phyloP scores from a whole-genome alignment of 306 rosid genomes.

The Citrullus mucosospermus region DNA sequence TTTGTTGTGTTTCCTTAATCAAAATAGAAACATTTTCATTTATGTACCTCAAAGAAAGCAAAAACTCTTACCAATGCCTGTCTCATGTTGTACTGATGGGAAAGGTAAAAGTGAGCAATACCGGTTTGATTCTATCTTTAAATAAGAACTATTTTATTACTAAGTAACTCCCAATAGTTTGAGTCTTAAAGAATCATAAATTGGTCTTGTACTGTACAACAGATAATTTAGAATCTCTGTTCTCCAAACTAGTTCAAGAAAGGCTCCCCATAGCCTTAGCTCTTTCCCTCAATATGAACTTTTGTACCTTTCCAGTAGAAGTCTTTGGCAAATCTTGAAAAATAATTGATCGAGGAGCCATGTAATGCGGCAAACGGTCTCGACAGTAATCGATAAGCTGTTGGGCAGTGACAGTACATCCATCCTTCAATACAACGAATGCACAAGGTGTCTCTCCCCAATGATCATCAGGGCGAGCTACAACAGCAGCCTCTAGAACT shows the following conservation, averaged over 20 bases:
- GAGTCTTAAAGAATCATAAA: neutral
- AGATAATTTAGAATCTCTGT: neutral
- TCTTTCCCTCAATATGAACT: slow-evolving; percentile 50
- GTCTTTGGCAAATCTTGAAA: slow-evolving; percentile 60
- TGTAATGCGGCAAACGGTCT: slow-evolving; percentile 50
- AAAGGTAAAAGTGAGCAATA: no score
- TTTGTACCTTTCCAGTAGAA: slow-evolving; percentile 69
- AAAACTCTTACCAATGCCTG: no score
- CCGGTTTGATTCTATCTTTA: neutral
- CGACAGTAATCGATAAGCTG: slow-evolving; percentile 47
- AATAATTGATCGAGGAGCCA: slow-evolving; percentile 59
- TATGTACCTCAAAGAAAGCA: no score
- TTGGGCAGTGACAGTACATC: slow-evolving; percentile 20
- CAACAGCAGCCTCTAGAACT: slow-evolving; percentile 72
- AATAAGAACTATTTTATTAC: no score
- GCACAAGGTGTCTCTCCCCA: slow-evolving; percentile 94
- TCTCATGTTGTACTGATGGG: no score
- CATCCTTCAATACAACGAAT: slow-evolving; percentile 52
- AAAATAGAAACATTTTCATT: no score
- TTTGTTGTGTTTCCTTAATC: no score
- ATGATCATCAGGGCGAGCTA: slow-evolving; percentile 58
- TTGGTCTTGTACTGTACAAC: neutral
- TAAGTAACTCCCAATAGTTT: no score
- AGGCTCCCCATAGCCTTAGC: slow-evolving; percentile 55
- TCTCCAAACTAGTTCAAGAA: slow-evolving; percentile 3